A percentile compares a stretch with the other conserved stretches of the same genome.
Conservation (phyloP, 495 filamentous ascomycete genomes). For the Tuber indicum region DNA sequence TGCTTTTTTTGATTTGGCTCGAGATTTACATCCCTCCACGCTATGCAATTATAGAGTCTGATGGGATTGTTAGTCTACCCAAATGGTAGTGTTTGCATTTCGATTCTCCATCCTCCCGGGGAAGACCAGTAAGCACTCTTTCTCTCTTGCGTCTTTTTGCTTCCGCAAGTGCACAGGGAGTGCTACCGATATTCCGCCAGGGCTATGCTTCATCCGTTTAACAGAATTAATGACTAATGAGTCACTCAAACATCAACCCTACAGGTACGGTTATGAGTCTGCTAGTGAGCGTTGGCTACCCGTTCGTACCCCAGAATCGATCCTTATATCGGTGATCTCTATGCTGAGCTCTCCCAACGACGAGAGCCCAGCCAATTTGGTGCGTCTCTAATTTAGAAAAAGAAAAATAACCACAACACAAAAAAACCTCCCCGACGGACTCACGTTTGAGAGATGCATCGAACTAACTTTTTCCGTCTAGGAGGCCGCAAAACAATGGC, state of each 20-base stretch:
- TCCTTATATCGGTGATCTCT: conserved; percentile 93
- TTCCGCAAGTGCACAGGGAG: not conserved
- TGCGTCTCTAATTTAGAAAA: conserved; percentile 18
- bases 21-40: not conserved
- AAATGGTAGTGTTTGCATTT: conserved; percentile 89
- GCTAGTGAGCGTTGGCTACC: conserved; percentile 93
- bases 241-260: conserved; percentile 11
- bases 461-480: conserved; percentile 27
- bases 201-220: not conserved
- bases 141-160: conserved; percentile 18
- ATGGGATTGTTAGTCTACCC: conserved; percentile 64
- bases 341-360: conserved; percentile 99
- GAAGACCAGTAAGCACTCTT: conserved; percentile 60
- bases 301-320: conserved; percentile 97
- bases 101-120: conserved; percentile 94
- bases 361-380: conserved; percentile 91
- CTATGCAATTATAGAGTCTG: conserved; percentile 12
- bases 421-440: not conserved
- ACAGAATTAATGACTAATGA: not conserved
- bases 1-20: conserved; percentile 21
- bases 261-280: conserved; percentile 90
- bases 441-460: not conserved
- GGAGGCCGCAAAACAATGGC: conserved; percentile 98
- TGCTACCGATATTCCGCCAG: not conserved
- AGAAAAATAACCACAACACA: conserved; percentile 4